phyloP scores from a whole-genome alignment of 1,284 basidiomycete genomes.

The Caloboletus firmus region DNA sequence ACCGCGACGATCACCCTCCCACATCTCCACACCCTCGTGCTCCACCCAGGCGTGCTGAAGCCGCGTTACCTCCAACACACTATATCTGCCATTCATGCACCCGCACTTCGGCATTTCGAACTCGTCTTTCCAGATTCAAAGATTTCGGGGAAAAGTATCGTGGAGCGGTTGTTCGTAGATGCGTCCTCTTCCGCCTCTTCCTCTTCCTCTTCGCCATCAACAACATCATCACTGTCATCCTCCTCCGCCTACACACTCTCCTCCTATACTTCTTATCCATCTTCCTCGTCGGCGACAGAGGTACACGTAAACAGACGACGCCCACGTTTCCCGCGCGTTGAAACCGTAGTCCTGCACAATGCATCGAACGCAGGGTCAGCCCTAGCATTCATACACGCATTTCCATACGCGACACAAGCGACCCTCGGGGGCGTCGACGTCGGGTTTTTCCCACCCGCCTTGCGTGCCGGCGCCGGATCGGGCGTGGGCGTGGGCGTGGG shows the following conservation, averaged over 20 bases:
- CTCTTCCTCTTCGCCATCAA: not conserved
- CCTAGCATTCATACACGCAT: constrained; percentile 29
- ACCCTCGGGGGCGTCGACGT: constrained; percentile 32
- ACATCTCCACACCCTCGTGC: constrained; percentile 30
- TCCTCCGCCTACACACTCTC: constrained; percentile 1
- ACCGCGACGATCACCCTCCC: constrained; percentile 18
- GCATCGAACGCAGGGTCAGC: constrained; percentile 25
- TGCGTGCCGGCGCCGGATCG: constrained; percentile 9
- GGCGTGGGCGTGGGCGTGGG: too few relatives aligned
- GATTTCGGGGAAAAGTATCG: constrained; percentile 27
- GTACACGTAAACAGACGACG: constrained; percentile 8
- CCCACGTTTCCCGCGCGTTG: constrained; percentile 28
- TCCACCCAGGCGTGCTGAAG: constrained; percentile 34
- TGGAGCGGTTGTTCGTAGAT: constrained; percentile 26
- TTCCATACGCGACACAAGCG: constrained; percentile 19
- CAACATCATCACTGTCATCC: too few relatives aligned
- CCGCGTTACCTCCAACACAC: constrained; percentile 36
- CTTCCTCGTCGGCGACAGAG: not conserved
- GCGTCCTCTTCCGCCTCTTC: not conserved
- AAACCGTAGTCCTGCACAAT: constrained; percentile 31
- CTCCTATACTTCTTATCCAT: constrained; percentile 5
- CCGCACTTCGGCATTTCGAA: constrained; percentile 33
- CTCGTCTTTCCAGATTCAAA: constrained; percentile 35
- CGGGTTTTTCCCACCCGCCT: constrained; percentile 19
- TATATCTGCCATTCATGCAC: constrained; percentile 29